These are phyloP conservation scores for Penicillium pulvis DNA, from an alignment of 495 filamentous ascomycete genomes.

Conservation along the genomic window DNA sequence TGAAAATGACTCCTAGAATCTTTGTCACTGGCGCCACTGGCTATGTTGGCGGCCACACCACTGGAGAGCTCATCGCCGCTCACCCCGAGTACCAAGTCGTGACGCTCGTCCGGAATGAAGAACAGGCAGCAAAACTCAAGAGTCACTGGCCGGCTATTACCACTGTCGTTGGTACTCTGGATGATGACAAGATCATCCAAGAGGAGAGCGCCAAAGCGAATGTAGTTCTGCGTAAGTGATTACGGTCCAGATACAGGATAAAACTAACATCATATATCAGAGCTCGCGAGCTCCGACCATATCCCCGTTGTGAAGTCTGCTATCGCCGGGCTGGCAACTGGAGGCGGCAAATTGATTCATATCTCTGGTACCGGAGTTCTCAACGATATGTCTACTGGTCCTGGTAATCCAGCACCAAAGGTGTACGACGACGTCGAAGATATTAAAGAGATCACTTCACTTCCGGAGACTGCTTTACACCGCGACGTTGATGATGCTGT, in stretches of 20 bases:
- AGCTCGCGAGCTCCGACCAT: constrained; percentile 9
- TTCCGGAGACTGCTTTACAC: constrained; percentile 6
- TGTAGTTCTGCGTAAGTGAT: constrained; percentile 6
- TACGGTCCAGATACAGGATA: neutral
- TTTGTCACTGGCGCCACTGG: constrained; percentile 12
- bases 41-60: constrained; percentile 7
- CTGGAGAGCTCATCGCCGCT: neutral
- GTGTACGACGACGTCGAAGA: constrained; percentile 10
- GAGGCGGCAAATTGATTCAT: constrained; percentile 8
- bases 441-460: neutral
- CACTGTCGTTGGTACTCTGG: constrained; percentile 6
- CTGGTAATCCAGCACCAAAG: neutral
- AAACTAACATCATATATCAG: neutral
- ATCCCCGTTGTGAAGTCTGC: constrained; percentile 8
- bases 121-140: constrained; percentile 3
- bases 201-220: constrained; percentile 3
- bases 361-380: constrained; percentile 13
- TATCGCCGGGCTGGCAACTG: neutral
- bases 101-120: constrained; percentile 2
- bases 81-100: constrained; percentile 5
- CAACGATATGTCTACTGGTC: constrained; percentile 8
- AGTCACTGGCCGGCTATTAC: constrained; percentile 1
- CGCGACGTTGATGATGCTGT: constrained; percentile 11
- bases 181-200: constrained; percentile 1
- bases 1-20: constrained; percentile 3